Evolutionary conservation across 306 rosid species (phyloP).

Genomic region (Hippophae gyantsensis): DNA sequence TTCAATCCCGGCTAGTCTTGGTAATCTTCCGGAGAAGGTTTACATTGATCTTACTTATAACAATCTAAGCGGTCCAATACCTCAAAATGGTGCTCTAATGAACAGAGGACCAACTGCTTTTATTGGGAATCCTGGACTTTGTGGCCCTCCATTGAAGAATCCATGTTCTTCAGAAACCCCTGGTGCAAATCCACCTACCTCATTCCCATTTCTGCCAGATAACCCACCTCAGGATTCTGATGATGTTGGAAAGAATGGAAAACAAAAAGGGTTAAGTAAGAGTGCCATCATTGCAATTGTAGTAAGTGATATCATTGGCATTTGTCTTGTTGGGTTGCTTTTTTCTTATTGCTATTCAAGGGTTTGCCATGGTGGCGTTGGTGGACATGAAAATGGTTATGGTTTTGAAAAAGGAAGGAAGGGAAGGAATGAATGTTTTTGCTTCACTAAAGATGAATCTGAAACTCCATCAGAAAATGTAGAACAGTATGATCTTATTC

Average conservation of each 20-base stretch:
- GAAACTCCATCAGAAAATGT: conserved; percentile 63
- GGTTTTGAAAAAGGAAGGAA: conserved; percentile 44
- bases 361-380: conserved; percentile 46
- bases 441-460: conserved; percentile 71
- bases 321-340: conserved; percentile 75
- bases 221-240: conserved; percentile 39
- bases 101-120: conserved; percentile 99
- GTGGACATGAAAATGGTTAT: conserved; percentile 31
- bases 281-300: conserved; percentile 61
- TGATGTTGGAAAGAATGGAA: conserved; percentile 28
- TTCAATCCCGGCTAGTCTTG: conserved; percentile 73
- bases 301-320: conserved; percentile 73
- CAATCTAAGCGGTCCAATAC: conserved; percentile 78
- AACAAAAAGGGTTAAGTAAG: conserved; percentile 58
- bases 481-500: conserved; percentile 82
- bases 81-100: conserved; percentile 91
- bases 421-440: conserved; percentile 55
- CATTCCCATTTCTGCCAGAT: conserved; percentile 63
- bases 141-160: conserved; percentile 94
- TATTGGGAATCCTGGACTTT: conserved; percentile 80
- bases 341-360: conserved; percentile 80
- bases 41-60: conserved; percentile 86
- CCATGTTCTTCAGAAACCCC: conserved; percentile 57
- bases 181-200: conserved; percentile 49
- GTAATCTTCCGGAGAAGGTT: conserved; percentile 93